Base-by-base conservation (phyloP, 1,284 basidiomycete species). In the Trichosporon ovoides region DNA sequence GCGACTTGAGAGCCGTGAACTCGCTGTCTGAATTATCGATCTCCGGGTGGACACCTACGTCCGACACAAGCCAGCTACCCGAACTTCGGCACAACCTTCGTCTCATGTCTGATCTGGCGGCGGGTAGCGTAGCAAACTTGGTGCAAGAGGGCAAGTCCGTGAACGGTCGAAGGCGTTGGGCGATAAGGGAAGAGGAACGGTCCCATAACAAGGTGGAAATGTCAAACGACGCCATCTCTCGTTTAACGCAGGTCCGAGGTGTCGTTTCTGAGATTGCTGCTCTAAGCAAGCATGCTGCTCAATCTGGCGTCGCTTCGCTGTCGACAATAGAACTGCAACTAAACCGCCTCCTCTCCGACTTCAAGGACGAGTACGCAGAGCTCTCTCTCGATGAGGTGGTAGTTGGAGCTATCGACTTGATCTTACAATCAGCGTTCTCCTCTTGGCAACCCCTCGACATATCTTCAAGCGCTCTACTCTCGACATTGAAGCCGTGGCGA, bases 51-150 rank as follows among this genome's bases (percentile, higher is more conserved):
- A 86, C 87, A 13, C 91, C 90, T 1, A 86, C 89, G 0, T 84
- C 84, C 13, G 92, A 97, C 66, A 82, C 85, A 1, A 89, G 86
- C 46, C 86, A 89, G 60, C 84, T 98, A 62, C 94, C 95, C 0
- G 96, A 99, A 80, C 85, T 99, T 18, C 85, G 93, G 35, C 94
- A 98, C 73, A 99, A 99, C 73, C 78, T 98, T 22, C 84, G 87
- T 7, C 82, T 98, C 43, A 90, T 98, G 46, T 83, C 85, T 3
- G 89, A 93, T 48, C 81, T 85, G 1, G 87, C 89, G 64, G 88
- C 88, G 64, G 84, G 82, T 22, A 89, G 93, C 57, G 82, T 99
- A 1, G 86, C 89, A 52, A 88, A 88, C 13, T 83, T 98, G 18
- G 92, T 92, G 1, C 83, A 86, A 20, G 94, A 99, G 79, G 96